Evolutionary conservation across 176 grass and related monocot species (phyloP), one percentile per base, ranked within the genome.

Genomic region (Elaeis guineensis): DNA sequence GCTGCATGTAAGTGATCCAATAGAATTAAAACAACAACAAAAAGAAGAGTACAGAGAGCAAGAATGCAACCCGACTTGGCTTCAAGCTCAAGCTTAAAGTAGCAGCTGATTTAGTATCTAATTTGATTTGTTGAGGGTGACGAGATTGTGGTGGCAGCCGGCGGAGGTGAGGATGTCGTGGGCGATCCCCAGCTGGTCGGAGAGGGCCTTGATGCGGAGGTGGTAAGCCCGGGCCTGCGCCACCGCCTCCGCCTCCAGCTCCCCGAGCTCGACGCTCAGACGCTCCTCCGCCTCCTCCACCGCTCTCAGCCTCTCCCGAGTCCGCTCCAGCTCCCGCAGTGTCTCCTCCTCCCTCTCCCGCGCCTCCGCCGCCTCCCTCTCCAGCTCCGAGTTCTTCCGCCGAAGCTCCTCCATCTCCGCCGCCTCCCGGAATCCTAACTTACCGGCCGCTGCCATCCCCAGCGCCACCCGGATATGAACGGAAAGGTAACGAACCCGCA

Each of bases 241-340:
- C 21, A 87, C 28, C 20, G 78, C 80, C 77, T 95, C 86, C 0
- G 86, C 86, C 74, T 95, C 86, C 26, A 90, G 74, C 71, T 90
- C 91, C 5, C 83, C 86, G 56, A 90, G 78, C 74, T 95, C 67
- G 58, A 70, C 72, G 56, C 83, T 87, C n/a, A 90, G 77, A 21
- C 77, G 71, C 78, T 90, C 86, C 83, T 90, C 86, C 48, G 72
- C 91, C 71, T 87, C 91, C 74, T 95, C 86, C 16, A 74, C 51
- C 20, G 76, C 67, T 20, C 63, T 72, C 54, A 85, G 57, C 74
- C 80, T 49, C 57, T 59, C 65, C 15, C 82, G 74, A 12, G 86
- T 82, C 23, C 61, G 70, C 61, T 90, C 83, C 69, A 90, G 80
- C 83, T 95, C 80, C 19, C 39, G 65, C 55, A 58, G 58, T 59